Base-by-base conservation (phyloP, 2,329 filamentous ascomycete species). In the Bipolaris cookei region DNA sequence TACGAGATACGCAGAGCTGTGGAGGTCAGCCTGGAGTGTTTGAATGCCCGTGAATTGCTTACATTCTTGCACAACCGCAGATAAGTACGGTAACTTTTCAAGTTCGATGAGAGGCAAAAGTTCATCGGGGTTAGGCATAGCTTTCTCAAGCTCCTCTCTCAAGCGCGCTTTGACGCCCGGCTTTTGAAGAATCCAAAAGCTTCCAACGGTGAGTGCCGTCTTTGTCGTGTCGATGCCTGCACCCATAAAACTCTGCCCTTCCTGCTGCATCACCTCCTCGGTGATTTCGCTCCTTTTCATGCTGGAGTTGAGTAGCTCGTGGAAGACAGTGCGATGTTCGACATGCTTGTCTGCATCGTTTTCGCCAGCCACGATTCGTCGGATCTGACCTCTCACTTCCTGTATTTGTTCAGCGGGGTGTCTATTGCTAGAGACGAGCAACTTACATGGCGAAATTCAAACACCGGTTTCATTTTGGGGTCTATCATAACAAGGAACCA, bases 201-300 rank as follows among this genome's bases (percentile, higher is more conserved):
- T 37, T 0, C 23, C 51, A 8, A 60, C 21, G n/a, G 44, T 53
- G 1, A 61, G 20, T 3, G 57, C 48, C 11, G 58, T 59, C 4
- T 64, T 68, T 11, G 64, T 52, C 3, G 61, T 67, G 16, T 63
- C 66, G 2, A 65, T 58, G 13, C 64, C 72, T 10, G 72, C 72
- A 42, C 45, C 52, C 21, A 54, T 35, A 10, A 53, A 11, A 30
- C n/a, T 39, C 34, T 37, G 21, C 11, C 16, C 45, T 37, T 48
- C 45, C 7, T 48, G 45, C 45, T 48, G 18, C 45, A 34, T 25
- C 21, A 32, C 20, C 21, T 37, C 32, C 16, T 18, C 8, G 20
- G 30, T 35, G 6, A 48, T 4, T 48, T 48, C 45, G 18, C 30
- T 37, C 1, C 30, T 34, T 0, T 21, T 21, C 18, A 48, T n/a